Evolutionary conservation across 768 basidiomycete species (phyloP), one percentile per base, ranked within the genome.

Genomic region (Termitomyces sp.): DNA sequence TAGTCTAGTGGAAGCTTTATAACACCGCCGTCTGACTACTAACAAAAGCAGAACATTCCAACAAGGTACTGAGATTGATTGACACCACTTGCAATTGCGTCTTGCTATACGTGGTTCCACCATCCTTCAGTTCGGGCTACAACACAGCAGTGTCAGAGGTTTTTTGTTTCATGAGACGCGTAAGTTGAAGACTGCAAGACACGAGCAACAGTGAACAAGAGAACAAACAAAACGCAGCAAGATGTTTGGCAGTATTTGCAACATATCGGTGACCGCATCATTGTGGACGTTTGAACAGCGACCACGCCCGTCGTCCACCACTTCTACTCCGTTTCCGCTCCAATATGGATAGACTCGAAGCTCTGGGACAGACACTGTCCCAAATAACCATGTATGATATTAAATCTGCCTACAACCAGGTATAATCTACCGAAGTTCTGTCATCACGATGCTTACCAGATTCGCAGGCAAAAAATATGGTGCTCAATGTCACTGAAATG

Each of bases 401-500:
- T 70, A 97, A 94, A 75, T 82, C 82, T 65, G 89, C 93, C 83
- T 96, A 96, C 77, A 94, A 88, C 64, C 94, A 97, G 84, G 91
- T 87, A 58, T 30, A 68, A 8, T 43, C 19, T 21, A 27, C 14
- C n/a, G 47, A 16, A 34, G 6, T 34, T 23, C 47, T 28, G 37
- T 47, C 27, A 40, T 27, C 21, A 30, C 11, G 35, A 30, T 52
- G 16, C 44, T 57, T 19, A 52, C 51, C 12, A 5, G 42, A 45
- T 19, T 50, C 19, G 32, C 59, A 94, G 90, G 96, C 96, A 28
- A 96, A 93, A 78, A 97, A 97, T 71, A 86, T 94, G 59, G 95
- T 98, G 19, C 80, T 99, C 64, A 98, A 98, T 73, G 80, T 98
- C 58, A 92, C 88, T 64, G 96, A 98, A 75, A 96, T 91, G 84